Conservation (phyloP, 2,329 filamentous ascomycete genomes). For the Penicillium sp. region DNA sequence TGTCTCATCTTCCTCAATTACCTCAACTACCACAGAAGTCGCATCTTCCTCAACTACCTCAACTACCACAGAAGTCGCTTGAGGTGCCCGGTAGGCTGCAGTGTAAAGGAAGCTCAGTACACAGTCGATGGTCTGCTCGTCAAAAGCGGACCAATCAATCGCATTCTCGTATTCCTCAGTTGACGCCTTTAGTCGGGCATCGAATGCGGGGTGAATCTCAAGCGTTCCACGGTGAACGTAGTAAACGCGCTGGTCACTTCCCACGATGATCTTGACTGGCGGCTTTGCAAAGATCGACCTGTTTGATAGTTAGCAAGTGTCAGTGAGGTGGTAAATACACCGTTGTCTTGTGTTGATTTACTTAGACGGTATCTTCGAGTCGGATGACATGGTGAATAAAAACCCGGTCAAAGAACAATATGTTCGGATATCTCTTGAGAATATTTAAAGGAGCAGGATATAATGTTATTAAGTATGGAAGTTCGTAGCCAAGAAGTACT, state of each 20-base stretch:
- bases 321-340: background rate
- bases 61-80: background rate
- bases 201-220: background rate
- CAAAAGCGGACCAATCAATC: conserved; percentile 1
- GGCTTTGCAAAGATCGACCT: conserved; percentile 4
- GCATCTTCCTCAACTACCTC: background rate
- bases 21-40: no score
- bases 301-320: background rate
- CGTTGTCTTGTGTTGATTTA: background rate
- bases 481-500: background rate
- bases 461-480: background rate
- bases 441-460: background rate
- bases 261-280: background rate
- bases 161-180: background rate
- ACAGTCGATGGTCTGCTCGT: conserved; percentile 4
- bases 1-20: background rate
- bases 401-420: no score
- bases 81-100: background rate
- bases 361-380: background rate
- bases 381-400: background rate
- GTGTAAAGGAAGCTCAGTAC: conserved; percentile 2
- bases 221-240: conserved; percentile 5
- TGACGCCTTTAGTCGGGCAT: background rate
- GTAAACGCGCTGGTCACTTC: background rate
- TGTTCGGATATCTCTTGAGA: background rate